A percentile compares a stretch with the other conserved stretches of the same genome.
phyloP scores from a whole-genome alignment of 306 rosid genomes.

The Alnus glutinosa region DNA sequence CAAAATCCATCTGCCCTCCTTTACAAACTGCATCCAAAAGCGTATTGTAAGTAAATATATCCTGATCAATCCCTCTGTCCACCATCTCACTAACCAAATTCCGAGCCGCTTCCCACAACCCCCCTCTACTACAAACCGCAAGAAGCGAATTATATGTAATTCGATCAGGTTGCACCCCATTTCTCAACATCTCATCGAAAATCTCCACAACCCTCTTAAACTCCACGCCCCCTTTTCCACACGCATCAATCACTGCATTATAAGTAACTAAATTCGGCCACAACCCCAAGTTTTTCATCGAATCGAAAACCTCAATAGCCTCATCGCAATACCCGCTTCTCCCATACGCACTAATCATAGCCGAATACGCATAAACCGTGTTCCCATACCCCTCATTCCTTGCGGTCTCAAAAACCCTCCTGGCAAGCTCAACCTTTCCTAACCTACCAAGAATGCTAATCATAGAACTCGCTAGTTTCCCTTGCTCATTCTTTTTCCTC shows the following conservation, averaged over 20 bases:
- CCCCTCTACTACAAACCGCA: slow-evolving; percentile 71
- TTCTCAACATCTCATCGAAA: slow-evolving; percentile 67
- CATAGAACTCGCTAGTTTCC: slow-evolving; percentile 79
- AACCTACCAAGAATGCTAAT: slow-evolving; percentile 89
- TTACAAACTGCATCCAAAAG: slow-evolving; percentile 84
- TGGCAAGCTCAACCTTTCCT: slow-evolving; percentile 71
- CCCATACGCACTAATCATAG: slow-evolving; percentile 84
- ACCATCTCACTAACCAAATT: slow-evolving; percentile 71
- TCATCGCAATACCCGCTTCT: slow-evolving; percentile 58
- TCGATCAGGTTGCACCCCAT: slow-evolving; percentile 68
- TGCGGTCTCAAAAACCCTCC: slow-evolving; percentile 56
- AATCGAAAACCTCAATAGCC: slow-evolving; percentile 55
- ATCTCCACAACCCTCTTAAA: slow-evolving; percentile 62
- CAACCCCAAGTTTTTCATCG: slow-evolving; percentile 66
- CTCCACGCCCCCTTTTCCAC: slow-evolving; percentile 72
- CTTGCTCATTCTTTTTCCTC: slow-evolving; percentile 53
- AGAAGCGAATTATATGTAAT: slow-evolving; percentile 85
- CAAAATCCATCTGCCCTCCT: slow-evolving; percentile 87
- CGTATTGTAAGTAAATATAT: slow-evolving; percentile 78
- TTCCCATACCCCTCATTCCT: slow-evolving; percentile 72
- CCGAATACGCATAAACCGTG: slow-evolving; percentile 72
- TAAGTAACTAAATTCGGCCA: slow-evolving; percentile 85
- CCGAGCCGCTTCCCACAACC: slow-evolving; percentile 76
- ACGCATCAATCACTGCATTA: slow-evolving; percentile 84
- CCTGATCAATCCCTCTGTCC: slow-evolving; percentile 61